Base-by-base conservation (phyloP, 106 monocot species). In the Dendrobium officinale region DNA sequence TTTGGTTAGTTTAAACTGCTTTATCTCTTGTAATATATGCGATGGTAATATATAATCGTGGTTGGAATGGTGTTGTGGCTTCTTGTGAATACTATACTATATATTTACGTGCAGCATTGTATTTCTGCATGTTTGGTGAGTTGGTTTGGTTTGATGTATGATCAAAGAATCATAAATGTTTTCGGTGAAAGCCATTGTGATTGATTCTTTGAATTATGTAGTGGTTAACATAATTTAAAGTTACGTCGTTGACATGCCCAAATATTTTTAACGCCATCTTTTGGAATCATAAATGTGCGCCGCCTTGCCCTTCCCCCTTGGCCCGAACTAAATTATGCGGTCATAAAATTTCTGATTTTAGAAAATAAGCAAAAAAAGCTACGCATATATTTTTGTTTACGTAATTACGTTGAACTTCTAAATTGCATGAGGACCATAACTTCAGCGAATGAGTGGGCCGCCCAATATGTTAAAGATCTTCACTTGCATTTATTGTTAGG, bases 1-100 rank as follows among this genome's bases (percentile, higher is more conserved):
- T 61, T 61, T 70, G 37, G 70, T 16, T 37, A 2, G 70, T 70
- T 15, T 31, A 6, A 22, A 70, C 37, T 70, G 13, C 4, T 40
- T 37, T 37, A 37, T 70, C 70, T 13, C 70, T 37, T 70, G 70
- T 70, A 70, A 70, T 70, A 37, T 70, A 70, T 70, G 16, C 70
- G 4, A 37, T 70, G 31, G 37, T 70, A 37, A 17, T 70, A 70
- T 70, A 6, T 61, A 8, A 20, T 70, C 24, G 37, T 37, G 7
- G 31, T 31, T 1, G 31, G 70, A 33, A 31, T 70, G 37, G 22
- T 6, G 22, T 61, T 61, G 22, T 24, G 5, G 61, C 37, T 2
- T 70, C 33, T 70, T 70, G 70, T 37, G 9, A 66, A 27, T 66
- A 64, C 64, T 64, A 10, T 26, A 26, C 26, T 66, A 22, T 27